Conservation (phyloP, 768 basidiomycete genomes). For the Boletus fagicola region DNA sequence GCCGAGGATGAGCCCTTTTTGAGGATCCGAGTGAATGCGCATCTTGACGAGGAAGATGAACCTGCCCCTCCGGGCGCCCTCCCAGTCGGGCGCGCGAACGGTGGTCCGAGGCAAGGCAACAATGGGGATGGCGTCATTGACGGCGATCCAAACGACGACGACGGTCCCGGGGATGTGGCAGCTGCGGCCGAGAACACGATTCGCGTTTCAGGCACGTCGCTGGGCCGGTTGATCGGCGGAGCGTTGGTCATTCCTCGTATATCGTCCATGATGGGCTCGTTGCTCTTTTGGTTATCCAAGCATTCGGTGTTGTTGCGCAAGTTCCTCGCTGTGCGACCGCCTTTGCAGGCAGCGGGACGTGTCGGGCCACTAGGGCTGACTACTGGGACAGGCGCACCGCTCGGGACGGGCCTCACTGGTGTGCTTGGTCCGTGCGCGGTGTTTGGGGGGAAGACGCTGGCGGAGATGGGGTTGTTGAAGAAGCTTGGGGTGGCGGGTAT, state of each 20-base stretch:
- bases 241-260: slow-evolving; percentile 68
- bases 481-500: slow-evolving; percentile 29
- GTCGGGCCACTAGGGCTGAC: slow-evolving; percentile 20
- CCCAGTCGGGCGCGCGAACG: slow-evolving; percentile 11
- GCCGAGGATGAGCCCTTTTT: slow-evolving; percentile 33
- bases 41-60: slow-evolving; percentile 32
- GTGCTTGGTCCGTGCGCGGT: slow-evolving; percentile 15
- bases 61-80: slow-evolving; percentile 13
- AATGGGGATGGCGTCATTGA: slow-evolving; percentile 1
- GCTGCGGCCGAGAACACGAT: slow-evolving; percentile 60
- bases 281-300: slow-evolving; percentile 55
- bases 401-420: slow-evolving; percentile 1
- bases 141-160: slow-evolving; percentile 15
- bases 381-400: slow-evolving; percentile 4
- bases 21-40: slow-evolving; percentile 32
- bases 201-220: slow-evolving; percentile 52
- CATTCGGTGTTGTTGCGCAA: slow-evolving; percentile 27
- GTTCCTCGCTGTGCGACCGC: slow-evolving; percentile 25
- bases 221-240: slow-evolving; percentile 68
- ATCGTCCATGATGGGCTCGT: slow-evolving; percentile 59
- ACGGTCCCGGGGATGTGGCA: slow-evolving; percentile 34
- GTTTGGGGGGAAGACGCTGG: slow-evolving; percentile 15
- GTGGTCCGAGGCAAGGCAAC: slow-evolving; percentile 18
- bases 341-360: slow-evolving; percentile 10
- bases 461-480: slow-evolving; percentile 19